Evolutionary conservation across 163 green algal species (phyloP).

Genomic region (Chlamydomonas reinhardtii): DNA sequence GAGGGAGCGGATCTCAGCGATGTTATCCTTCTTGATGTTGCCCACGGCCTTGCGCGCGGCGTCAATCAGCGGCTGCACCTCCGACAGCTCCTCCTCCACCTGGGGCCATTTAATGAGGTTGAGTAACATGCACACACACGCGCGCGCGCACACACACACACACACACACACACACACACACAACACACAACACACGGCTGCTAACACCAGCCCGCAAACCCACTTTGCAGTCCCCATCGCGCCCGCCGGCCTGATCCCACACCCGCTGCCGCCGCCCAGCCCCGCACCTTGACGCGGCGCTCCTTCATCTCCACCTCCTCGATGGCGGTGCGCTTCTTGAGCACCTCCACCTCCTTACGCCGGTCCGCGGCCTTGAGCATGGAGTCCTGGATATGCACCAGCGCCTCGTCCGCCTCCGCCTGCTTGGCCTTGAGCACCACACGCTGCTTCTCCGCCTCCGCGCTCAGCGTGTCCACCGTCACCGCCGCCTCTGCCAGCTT

Average conservation of each 20-base stretch:
- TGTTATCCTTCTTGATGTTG: conserved; percentile 84
- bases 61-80: conserved; percentile 86
- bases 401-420: conserved; percentile 80
- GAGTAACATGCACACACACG: too few relatives aligned
- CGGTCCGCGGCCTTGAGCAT: conserved; percentile 63
- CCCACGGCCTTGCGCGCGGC: conserved; percentile 77
- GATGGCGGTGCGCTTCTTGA: conserved; percentile 72
- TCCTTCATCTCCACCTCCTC: conserved; percentile 74
- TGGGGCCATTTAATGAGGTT: neutral
- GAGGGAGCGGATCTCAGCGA: conserved; percentile 84
- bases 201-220: too few relatives aligned
- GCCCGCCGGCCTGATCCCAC: too few relatives aligned
- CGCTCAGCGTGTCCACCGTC: conserved; percentile 77
- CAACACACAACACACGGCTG: too few relatives aligned
- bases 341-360: conserved; percentile 78
- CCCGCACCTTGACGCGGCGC: conserved; percentile 21
- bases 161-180: too few relatives aligned
- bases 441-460: conserved; percentile 73
- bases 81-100: conserved; percentile 80
- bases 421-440: conserved; percentile 79
- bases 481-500: conserved; percentile 82
- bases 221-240: too few relatives aligned
- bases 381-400: conserved; percentile 77
- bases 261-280: too few relatives aligned
- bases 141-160: too few relatives aligned